phyloP scores from a whole-genome alignment of 768 basidiomycete species.

The Crepidotus variabilis region DNA sequence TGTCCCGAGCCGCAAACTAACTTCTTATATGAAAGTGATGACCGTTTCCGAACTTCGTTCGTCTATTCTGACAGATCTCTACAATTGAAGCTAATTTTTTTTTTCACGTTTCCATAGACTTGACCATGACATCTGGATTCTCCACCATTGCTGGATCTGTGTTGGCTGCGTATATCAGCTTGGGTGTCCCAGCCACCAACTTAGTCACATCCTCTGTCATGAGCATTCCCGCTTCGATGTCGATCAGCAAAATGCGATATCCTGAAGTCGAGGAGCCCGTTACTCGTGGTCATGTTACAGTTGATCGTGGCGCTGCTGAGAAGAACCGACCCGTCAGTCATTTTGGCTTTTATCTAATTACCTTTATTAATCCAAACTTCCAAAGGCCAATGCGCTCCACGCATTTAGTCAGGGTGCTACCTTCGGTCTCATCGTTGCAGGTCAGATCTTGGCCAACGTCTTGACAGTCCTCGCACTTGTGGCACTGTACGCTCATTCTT shows the following conservation, averaged over 20 bases:
- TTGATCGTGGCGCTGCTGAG: constrained; percentile 72
- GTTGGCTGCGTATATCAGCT: constrained; percentile 74
- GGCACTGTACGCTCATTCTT: constrained; percentile 36
- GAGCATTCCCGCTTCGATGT: constrained; percentile 93
- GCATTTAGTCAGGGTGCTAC: constrained; percentile 84
- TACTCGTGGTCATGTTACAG: constrained; percentile 74
- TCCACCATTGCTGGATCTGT: constrained; percentile 93
- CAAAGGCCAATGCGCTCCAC: constrained; percentile 74
- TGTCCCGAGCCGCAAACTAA: background rate
- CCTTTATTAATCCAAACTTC: background rate
- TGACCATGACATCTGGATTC: constrained; percentile 90
- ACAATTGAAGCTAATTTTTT: background rate
- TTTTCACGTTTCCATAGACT: constrained; percentile 30
- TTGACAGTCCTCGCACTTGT: constrained; percentile 83
- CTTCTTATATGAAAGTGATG: constrained; percentile 43
- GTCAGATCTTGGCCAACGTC: constrained; percentile 86
- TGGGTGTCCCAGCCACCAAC: constrained; percentile 77
- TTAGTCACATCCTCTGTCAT: constrained; percentile 88
- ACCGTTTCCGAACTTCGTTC: constrained; percentile 78
- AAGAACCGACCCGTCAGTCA: constrained; percentile 43
- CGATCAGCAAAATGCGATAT: constrained; percentile 83
- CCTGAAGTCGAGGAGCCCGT: constrained; percentile 86
- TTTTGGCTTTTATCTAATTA: background rate
- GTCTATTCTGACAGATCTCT: constrained; percentile 9
- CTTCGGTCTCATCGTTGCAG: constrained; percentile 84